phyloP scores from a whole-genome alignment of 2,329 filamentous ascomycete species.

The Penicillium verrucosum region DNA sequence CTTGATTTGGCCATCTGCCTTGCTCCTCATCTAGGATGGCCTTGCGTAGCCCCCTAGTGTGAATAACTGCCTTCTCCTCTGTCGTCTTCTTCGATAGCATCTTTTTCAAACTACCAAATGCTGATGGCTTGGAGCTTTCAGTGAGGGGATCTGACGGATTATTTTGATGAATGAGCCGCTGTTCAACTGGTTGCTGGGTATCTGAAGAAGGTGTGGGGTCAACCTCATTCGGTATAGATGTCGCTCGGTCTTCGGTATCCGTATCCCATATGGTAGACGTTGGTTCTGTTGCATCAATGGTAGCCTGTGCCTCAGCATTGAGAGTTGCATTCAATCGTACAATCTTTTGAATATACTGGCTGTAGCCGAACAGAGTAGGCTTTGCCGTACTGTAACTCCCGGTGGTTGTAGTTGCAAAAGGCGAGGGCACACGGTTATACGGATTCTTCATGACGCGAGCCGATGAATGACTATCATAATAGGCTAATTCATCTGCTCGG shows the following conservation, averaged over 20 bases:
- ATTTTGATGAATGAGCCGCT: too few species aligned
- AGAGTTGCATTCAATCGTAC: background rate
- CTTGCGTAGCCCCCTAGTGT: slow-evolving; percentile 25
- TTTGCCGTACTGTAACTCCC: background rate
- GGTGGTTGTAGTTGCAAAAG: background rate
- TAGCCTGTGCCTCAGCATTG: background rate
- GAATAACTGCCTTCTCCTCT: slow-evolving; percentile 23
- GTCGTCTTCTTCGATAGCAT: slow-evolving; percentile 15
- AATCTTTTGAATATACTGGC: background rate
- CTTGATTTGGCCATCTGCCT: slow-evolving; percentile 44
- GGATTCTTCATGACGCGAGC: background rate
- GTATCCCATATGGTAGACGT: background rate
- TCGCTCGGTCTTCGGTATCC: background rate
- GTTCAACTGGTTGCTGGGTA: background rate
- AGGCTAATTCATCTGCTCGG: background rate
- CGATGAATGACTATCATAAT: background rate
- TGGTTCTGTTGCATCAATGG: background rate
- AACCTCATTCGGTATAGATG: background rate
- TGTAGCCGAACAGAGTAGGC: background rate
- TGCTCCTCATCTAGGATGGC: slow-evolving; percentile 44
- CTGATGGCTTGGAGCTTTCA: background rate
- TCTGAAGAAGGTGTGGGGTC: background rate
- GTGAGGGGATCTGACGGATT: too few species aligned
- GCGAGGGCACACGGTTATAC: background rate
- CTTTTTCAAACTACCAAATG: background rate